A percentile compares a stretch with the other conserved stretches of the same genome.
These are phyloP conservation scores for Cystoisospora suis DNA, from an alignment of 169 alveolate species.

Conservation along the genomic window DNA sequence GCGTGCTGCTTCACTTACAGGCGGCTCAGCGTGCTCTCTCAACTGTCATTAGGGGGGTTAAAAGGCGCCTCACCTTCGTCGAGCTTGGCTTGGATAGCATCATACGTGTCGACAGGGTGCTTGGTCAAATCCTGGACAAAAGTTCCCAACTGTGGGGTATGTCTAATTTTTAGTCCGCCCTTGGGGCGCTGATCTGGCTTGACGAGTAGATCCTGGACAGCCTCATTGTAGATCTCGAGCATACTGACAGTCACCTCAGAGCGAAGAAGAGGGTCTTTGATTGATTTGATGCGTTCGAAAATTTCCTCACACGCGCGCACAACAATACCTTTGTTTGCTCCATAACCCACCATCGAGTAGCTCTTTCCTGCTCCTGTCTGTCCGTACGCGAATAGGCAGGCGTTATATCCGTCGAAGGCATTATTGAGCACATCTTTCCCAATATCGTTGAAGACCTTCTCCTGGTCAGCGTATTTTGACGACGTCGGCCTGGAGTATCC, in stretches of 20 bases:
- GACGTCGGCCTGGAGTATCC: constrained; percentile 72
- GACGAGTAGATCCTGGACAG: constrained; percentile 88
- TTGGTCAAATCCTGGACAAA: constrained; percentile 66
- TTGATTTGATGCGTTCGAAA: constrained; percentile 76
- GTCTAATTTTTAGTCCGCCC: constrained; percentile 87
- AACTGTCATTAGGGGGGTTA: no score
- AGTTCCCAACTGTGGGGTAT: constrained; percentile 77
- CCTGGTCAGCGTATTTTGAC: constrained; percentile 83
- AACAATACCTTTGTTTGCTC: constrained; percentile 93
- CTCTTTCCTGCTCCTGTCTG: constrained; percentile 90
- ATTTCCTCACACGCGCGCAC: constrained; percentile 91
- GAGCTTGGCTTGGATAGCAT: constrained; percentile 82
- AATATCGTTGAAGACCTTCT: constrained; percentile 80
- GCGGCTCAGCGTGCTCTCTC: no score
- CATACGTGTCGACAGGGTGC: constrained; percentile 83
- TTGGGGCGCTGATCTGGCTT: constrained; percentile 80
- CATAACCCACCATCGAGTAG: constrained; percentile 94
- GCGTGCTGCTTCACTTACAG: no score
- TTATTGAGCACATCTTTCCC: constrained; percentile 88
- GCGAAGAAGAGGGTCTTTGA: constrained; percentile 19
- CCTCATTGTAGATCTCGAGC: constrained; percentile 93
- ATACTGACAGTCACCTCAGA: constrained; percentile 72
- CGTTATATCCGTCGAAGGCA: constrained; percentile 94
- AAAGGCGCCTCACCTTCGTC: constrained; percentile 85
- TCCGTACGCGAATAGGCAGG: constrained; percentile 91